phyloP scores from a whole-genome alignment of 163 green algal species.

The Scenedesmus sp. region DNA sequence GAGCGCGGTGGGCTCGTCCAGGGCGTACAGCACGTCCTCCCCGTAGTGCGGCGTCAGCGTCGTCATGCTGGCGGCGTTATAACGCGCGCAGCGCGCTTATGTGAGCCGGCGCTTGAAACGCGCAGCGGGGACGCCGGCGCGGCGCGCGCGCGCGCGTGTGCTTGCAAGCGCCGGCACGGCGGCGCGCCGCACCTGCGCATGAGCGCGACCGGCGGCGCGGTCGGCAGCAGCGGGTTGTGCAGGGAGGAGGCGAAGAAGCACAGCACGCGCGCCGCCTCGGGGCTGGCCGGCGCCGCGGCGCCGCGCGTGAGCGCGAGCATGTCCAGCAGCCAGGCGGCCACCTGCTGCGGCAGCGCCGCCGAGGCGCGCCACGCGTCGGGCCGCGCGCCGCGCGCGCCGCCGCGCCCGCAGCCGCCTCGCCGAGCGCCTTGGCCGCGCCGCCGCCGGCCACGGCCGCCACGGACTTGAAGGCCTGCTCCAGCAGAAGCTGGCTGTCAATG shows the following conservation, averaged over 20 bases:
- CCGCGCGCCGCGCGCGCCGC: no score
- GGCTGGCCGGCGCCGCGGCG: conserved; percentile 21
- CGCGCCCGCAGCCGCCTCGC: no score
- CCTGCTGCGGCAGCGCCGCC: conserved; percentile 32
- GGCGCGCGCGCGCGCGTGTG: no score
- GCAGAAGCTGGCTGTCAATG: conserved; percentile 9
- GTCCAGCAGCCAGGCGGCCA: conserved; percentile 45
- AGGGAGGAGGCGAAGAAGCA: conserved; percentile 58
- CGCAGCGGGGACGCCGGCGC: no score
- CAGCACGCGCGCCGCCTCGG: conserved; percentile 53
- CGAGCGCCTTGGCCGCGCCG: no score
- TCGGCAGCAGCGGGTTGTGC: conserved; percentile 45
- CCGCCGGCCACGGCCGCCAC: no score
- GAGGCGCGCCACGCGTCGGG: no score
- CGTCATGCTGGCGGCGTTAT: no score
- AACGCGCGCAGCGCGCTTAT: no score
- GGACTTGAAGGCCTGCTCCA: conserved; percentile 5
- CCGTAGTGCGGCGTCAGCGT: conserved; percentile 52
- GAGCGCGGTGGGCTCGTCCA: conserved; percentile 38
- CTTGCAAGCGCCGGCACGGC: no score
- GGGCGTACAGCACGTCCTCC: conserved; percentile 76
- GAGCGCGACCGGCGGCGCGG: conserved; percentile 5
- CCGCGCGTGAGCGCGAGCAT: conserved; percentile 41
- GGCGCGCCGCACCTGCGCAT: no score
- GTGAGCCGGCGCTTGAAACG: no score